A percentile compares a stretch with the other conserved stretches of the same genome.
phyloP scores from a whole-genome alignment of 176 grass and related monocot genomes.

The Eremochloa ophiuroides region DNA sequence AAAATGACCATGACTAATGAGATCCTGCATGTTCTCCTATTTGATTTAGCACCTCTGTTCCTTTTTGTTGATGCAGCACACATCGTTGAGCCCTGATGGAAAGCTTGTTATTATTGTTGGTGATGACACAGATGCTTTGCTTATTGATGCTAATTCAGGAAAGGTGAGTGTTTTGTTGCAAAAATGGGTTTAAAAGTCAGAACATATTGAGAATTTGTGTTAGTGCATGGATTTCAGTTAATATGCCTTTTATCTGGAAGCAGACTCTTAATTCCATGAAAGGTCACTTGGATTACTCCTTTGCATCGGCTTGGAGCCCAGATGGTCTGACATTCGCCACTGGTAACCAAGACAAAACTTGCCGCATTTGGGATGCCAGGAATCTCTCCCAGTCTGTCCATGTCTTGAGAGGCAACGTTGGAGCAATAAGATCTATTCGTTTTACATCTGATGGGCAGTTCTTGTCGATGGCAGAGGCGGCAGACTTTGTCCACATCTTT shows the following conservation, averaged over 20 bases:
- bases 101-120: constrained; percentile 68
- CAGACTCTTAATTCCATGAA: constrained; percentile 58
- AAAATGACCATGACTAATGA: not conserved
- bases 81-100: constrained; percentile 76
- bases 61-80: constrained; percentile 55
- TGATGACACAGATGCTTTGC: constrained; percentile 61
- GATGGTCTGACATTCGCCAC: constrained; percentile 73
- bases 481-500: constrained; percentile 79
- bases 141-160: constrained; percentile 80
- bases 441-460: constrained; percentile 78
- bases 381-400: constrained; percentile 62
- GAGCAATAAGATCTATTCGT: constrained; percentile 69
- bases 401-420: constrained; percentile 63
- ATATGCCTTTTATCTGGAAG: constrained; percentile 31
- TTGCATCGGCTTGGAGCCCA: constrained; percentile 81
- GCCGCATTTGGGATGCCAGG: constrained; percentile 74
- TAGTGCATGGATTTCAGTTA: constrained; percentile 2
- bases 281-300: constrained; percentile 82
- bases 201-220: not conserved
- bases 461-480: constrained; percentile 69
- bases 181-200: not conserved
- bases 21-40: not conserved
- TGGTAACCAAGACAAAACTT: constrained; percentile 92
- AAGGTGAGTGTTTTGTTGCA: constrained; percentile 51
- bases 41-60: constrained; percentile 1